Evolutionary conservation across 2,329 filamentous ascomycete genomes (phyloP), one percentile per base, ranked within the genome.

Genomic region (Cyclaneusma minus): DNA sequence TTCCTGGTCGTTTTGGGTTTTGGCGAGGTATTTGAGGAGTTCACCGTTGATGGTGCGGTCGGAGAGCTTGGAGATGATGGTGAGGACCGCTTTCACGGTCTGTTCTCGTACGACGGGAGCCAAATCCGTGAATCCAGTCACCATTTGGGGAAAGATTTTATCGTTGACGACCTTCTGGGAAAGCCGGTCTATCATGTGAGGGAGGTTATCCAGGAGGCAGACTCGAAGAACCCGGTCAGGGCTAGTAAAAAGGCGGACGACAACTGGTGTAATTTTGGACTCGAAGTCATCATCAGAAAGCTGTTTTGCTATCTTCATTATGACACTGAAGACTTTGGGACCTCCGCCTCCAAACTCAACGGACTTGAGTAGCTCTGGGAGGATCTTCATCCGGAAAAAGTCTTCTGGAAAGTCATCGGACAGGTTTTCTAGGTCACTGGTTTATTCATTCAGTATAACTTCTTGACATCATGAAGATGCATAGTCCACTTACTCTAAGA

Each of bases 321-420:
- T 81, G 2, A 92, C 73, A 1, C 64, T 58, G 32, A 98, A 80
- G 1, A 92, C 85, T 45, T 92, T 91, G 0, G 87, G 81, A 0
- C 89, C 89, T 15, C 89, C 89, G 7, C 87, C 89, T 6, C 89
- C 89, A 49, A 94, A 98, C 44, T 98, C 89, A n/a, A 95, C 84
- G 0, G 85, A 93, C 47, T 95, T 98, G n/a, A 98, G 64, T 16
- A 98, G 59, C 47, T 98, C 89, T 0, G 89, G 89, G 6, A 98
- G 62, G 3, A 98, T 73, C 45, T 95, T 98, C 65, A 92, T 80
- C 48, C 91, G 92, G 62, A 95, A 93, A 50, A 93, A 98, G 32
- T 95, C 89, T 45, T 94, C 87, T 0, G 89, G 89, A 34, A 95
- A 94, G 49, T 98, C 85, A 38, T 94, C 83, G 0, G 83, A 78